Percentiles rank a stretch among this genome's conserved stretches.
phyloP scores from a whole-genome alignment of 169 alveolate genomes.

The Eimeria mitis region DNA sequence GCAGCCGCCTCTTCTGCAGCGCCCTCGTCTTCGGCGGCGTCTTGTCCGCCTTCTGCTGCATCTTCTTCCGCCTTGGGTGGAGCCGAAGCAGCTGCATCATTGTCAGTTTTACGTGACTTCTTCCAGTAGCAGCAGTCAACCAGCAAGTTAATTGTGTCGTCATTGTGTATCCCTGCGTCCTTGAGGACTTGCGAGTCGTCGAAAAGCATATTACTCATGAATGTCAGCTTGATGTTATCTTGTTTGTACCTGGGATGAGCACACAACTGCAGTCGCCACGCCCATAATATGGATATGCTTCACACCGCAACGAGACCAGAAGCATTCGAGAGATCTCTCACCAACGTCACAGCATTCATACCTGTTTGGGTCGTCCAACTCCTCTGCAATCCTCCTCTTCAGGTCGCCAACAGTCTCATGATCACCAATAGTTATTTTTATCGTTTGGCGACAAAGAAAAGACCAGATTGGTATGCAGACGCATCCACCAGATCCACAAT shows the following conservation, averaged over 20 bases:
- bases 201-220: slow-evolving; percentile 33
- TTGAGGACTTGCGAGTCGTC: slow-evolving; percentile 69
- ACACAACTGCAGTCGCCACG: not conserved
- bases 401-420: slow-evolving; percentile 78
- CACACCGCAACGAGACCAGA: not conserved
- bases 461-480: slow-evolving; percentile 81
- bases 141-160: slow-evolving; percentile 49
- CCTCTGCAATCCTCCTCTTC: slow-evolving; percentile 39
- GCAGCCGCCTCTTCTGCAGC: slow-evolving; percentile 41
- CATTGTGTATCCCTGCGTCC: slow-evolving; percentile 62
- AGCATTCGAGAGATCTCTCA: not conserved
- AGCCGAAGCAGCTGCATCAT: slow-evolving; percentile 13
- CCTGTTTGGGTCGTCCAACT: slow-evolving; percentile 75
- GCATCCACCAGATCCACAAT: slow-evolving; percentile 75
- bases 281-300: not conserved
- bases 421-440: slow-evolving; percentile 27
- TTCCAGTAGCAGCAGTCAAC: slow-evolving; percentile 72
- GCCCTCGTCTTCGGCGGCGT: slow-evolving; percentile 12
- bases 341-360: not conserved
- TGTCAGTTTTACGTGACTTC: not conserved
- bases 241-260: slow-evolving; percentile 33
- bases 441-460: slow-evolving; percentile 74
- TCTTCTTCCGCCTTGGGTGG: slow-evolving; percentile 14
- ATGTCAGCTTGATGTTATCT: slow-evolving; percentile 58
- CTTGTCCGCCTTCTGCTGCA: slow-evolving; percentile 13